Evolutionary conservation across 306 rosid species (phyloP).

Genomic region (Styphnolobium japonicum): DNA sequence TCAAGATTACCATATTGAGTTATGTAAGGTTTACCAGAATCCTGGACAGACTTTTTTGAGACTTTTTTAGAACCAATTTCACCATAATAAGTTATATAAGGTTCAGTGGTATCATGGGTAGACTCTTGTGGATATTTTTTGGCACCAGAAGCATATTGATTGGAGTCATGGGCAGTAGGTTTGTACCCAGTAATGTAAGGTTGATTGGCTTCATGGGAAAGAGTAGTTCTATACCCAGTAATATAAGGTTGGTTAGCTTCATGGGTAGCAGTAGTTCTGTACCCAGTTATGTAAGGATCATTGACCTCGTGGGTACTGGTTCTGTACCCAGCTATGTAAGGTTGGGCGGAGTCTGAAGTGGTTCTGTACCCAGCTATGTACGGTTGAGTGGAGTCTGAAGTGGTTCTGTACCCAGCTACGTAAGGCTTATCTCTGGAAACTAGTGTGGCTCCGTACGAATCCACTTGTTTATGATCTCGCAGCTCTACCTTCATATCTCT

Average conservation of each 20-base stretch:
- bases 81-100: not conserved
- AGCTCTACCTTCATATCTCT: conserved; percentile 5
- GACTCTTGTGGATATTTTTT: no score
- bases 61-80: not conserved
- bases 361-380: no score
- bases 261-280: not conserved
- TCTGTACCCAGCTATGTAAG: no score
- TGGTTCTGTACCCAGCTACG: not conserved
- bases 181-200: not conserved
- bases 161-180: not conserved
- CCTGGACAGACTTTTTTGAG: not conserved
- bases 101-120: not conserved
- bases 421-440: not conserved
- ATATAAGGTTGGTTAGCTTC: not conserved
- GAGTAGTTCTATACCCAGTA: not conserved
- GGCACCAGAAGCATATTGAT: not conserved
- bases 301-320: not conserved
- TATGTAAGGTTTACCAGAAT: not conserved
- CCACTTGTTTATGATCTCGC: not conserved
- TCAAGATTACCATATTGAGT: not conserved
- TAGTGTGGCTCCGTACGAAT: not conserved
- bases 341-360: no score
- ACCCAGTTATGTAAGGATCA: not conserved
- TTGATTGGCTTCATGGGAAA: not conserved
- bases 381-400: not conserved